Evolutionary conservation across 805 yeast species (phyloP).

Genomic region (Teunomyces lycoperdinae): DNA sequence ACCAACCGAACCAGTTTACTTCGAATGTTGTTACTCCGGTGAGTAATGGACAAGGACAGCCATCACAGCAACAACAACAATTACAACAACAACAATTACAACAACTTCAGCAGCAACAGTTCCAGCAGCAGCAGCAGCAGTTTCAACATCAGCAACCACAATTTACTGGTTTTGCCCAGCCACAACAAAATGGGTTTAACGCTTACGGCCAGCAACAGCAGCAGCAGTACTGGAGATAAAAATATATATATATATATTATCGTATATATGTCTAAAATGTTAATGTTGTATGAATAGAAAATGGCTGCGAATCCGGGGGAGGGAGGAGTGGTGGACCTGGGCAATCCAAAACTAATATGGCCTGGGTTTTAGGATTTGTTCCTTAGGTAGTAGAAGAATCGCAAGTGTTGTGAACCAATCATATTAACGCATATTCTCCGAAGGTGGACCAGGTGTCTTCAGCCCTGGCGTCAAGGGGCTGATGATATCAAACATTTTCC

Average conservation of each 20-base stretch:
- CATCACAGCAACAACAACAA: constrained; percentile 7
- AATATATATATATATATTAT: not conserved
- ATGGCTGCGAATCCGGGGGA: not conserved
- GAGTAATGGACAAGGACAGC: constrained; percentile 10
- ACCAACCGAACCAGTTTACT: constrained; percentile 30
- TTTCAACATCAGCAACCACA: constrained; percentile 12
- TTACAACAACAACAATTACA: constrained; percentile 5
- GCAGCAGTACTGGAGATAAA: constrained; percentile 8
- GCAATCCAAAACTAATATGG: not conserved
- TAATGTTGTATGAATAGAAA: not conserved
- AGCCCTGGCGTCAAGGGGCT: not conserved
- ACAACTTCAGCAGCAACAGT: constrained; percentile 6
- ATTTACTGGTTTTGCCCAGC: constrained; percentile 12
- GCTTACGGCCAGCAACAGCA: constrained; percentile 11
- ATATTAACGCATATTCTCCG: not conserved
- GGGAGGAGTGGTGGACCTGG: too few relatives aligned
- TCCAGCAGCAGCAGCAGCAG: constrained; percentile 11
- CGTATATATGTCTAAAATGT: not conserved
- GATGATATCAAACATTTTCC: too few relatives aligned
- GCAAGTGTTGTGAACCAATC: not conserved
- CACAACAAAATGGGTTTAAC: constrained; percentile 9
- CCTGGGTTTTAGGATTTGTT: not conserved
- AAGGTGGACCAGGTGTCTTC: too few relatives aligned
- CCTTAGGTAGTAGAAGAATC: not conserved
- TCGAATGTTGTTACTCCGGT: constrained; percentile 27